Conservation (phyloP, 1,139 yeast species). For the Hanseniaspora gamundiae region DNA sequence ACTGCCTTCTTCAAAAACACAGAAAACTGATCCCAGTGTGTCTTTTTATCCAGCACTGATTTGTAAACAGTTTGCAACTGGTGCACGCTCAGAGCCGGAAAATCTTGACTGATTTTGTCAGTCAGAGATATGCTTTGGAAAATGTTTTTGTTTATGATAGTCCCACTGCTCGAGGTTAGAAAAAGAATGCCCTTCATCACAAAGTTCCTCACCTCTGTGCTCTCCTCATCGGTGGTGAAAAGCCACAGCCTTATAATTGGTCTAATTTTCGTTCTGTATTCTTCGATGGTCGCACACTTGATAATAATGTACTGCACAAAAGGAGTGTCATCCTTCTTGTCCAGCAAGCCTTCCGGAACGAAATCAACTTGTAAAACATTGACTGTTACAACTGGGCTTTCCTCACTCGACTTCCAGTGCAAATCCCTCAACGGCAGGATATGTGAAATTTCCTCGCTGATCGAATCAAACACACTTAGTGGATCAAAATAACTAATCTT, state of each 20-base stretch:
- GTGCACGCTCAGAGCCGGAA: constrained; percentile 17
- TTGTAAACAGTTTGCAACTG: constrained; percentile 24
- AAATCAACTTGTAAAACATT: constrained; percentile 47
- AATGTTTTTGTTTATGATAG: constrained; percentile 20
- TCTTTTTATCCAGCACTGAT: constrained; percentile 19
- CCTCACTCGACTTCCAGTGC: constrained; percentile 58
- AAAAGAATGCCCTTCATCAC: constrained; percentile 5
- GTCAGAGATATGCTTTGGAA: constrained; percentile 21
- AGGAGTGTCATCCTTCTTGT: constrained; percentile 27
- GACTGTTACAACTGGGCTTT: constrained; percentile 55
- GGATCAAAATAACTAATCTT: constrained; percentile 59
- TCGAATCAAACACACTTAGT: constrained; percentile 46
- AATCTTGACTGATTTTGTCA: constrained; percentile 23
- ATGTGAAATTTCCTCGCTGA: constrained; percentile 39
- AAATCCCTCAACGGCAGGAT: constrained; percentile 59
- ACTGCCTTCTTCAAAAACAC: constrained; percentile 14
- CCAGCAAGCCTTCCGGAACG: constrained; percentile 38
- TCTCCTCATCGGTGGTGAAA: constrained; percentile 31
- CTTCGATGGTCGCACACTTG: constrained; percentile 52
- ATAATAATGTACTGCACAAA: constrained; percentile 61
- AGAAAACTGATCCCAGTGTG: constrained; percentile 20
- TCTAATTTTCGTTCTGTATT: constrained; percentile 66
- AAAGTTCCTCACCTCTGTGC: constrained; percentile 33
- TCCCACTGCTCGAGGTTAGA: constrained; percentile 15
- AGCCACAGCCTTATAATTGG: constrained; percentile 81